Conservation (phyloP, 2,329 filamentous ascomycete species). For the Teratosphaeria zuluensis region DNA sequence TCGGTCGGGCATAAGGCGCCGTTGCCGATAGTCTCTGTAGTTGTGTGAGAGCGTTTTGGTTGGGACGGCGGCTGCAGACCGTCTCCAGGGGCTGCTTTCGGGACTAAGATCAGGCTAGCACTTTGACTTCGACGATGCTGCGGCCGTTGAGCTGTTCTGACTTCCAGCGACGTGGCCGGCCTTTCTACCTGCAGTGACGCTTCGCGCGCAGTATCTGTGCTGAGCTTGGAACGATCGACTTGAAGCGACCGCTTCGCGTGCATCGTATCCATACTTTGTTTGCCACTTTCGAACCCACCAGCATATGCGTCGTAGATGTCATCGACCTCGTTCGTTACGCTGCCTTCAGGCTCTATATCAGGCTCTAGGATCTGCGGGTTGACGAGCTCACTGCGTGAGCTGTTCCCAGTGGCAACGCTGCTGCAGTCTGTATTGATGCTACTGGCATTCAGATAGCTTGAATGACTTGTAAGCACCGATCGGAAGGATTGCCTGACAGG, state of each 20-base stretch:
- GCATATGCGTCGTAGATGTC: conserved; percentile 53
- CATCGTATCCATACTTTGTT: conserved; percentile 22
- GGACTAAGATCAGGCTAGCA: conserved; percentile 20
- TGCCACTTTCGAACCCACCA: conserved; percentile 41
- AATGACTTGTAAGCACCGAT: conserved; percentile 50
- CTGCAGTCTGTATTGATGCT: conserved; percentile 66
- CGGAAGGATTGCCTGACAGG: conserved; percentile 49
- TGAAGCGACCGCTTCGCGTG: conserved; percentile 12
- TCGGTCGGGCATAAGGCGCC: background rate
- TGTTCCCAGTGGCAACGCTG: conserved; percentile 70
- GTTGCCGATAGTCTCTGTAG: background rate
- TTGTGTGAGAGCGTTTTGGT: background rate
- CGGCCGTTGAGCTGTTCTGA: background rate
- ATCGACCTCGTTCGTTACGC: conserved; percentile 44
- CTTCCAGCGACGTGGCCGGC: conserved; percentile 3
- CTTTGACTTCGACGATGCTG: conserved; percentile 24
- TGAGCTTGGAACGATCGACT: conserved; percentile 8
- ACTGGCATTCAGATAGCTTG: conserved; percentile 46
- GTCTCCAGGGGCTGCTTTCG: conserved; percentile 7
- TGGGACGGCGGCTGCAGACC: conserved; percentile 1
- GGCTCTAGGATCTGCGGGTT: conserved; percentile 39
- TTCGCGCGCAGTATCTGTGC: conserved; percentile 13
- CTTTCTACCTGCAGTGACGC: conserved; percentile 4
- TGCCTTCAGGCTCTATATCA: conserved; percentile 32
- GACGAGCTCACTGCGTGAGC: conserved; percentile 60